Conservation (phyloP, 345 rosid genomes). For the Gossypium sturtianum region DNA sequence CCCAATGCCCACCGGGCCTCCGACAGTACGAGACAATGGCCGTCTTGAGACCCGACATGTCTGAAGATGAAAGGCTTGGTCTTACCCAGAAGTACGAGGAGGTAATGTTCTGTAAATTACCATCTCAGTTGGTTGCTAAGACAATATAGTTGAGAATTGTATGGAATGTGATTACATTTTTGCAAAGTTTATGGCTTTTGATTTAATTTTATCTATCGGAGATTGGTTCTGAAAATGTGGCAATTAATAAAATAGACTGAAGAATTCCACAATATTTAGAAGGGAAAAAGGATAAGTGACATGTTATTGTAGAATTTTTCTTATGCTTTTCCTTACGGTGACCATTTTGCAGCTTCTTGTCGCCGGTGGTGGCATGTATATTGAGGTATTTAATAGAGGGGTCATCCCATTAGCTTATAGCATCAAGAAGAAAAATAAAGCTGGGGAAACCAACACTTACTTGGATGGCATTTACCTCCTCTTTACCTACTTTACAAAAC, state of each 20-base stretch:
- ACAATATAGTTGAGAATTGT: not conserved
- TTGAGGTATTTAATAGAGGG: conserved; percentile 94
- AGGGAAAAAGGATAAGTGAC: too few relatives aligned
- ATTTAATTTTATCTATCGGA: not conserved
- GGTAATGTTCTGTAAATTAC: conserved; percentile 34
- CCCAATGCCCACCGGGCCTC: conserved; percentile 91
- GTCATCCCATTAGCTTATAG: conserved; percentile 83
- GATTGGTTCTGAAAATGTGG: not conserved
- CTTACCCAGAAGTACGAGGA: conserved; percentile 96
- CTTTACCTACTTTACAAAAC: conserved; percentile 30
- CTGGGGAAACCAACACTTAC: conserved; percentile 72
- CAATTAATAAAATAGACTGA: not conserved
- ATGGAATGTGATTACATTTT: not conserved
- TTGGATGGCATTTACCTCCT: conserved; percentile 79
- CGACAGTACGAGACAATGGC: conserved; percentile 83
- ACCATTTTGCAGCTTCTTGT: conserved; percentile 61
- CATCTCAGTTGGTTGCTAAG: conserved; percentile 6
- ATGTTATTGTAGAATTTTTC: not conserved
- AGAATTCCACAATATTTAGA: not conserved
- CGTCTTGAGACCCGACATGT: conserved; percentile 91
- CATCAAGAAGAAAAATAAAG: conserved; percentile 85
- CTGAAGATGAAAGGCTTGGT: conserved; percentile 84
- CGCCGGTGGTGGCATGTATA: conserved; percentile 97
- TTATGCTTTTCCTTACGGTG: conserved; percentile 2
- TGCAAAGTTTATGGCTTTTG: not conserved